phyloP scores from a whole-genome alignment of 192 early-diverging fungal genomes.

The Funneliformis geosporum region DNA sequence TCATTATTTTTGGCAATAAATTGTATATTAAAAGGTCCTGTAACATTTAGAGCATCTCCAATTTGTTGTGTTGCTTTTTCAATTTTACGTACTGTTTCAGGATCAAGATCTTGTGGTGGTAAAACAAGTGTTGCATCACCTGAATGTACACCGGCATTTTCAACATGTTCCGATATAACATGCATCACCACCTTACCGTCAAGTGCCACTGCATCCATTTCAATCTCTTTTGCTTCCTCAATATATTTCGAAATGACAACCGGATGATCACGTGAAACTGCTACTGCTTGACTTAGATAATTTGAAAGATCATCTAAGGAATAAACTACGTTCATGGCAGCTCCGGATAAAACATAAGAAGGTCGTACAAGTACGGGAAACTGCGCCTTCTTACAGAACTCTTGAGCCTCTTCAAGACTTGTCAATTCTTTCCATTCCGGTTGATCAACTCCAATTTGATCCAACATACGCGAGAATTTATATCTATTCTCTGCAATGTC shows the following conservation, averaged over 20 bases:
- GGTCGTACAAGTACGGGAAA: conserved; percentile 96
- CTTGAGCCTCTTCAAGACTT: conserved; percentile 78
- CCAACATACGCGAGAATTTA: conserved; percentile 91
- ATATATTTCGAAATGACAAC: conserved; percentile 99
- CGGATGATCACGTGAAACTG: conserved; percentile 92
- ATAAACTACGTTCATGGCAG: conserved; percentile 96
- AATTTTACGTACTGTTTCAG: conserved; percentile 57
- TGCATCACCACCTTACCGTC: conserved; percentile 83
- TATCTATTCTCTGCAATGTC: conserved; percentile 94
- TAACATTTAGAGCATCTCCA: conserved; percentile 87
- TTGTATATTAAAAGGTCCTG: conserved; percentile 99
- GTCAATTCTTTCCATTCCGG: conserved; percentile 94
- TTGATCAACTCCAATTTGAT: conserved; percentile 93
- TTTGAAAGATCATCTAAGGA: conserved; percentile 68
- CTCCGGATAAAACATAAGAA: conserved; percentile 95
- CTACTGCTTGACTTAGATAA: conserved; percentile 78
- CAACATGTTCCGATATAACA: conserved; percentile 93
- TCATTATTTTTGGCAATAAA: conserved; percentile 63
- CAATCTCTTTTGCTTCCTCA: conserved; percentile 88
- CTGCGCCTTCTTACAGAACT: conserved; percentile 80
- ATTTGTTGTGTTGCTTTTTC: conserved; percentile 85
- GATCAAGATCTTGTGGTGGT: conserved; percentile 65
- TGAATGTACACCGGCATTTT: conserved; percentile 97
- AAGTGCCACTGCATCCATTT: conserved; percentile 90
- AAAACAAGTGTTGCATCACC: conserved; percentile 94